These are phyloP conservation scores for Myrmaecium sp. DNA, from an alignment of 2,329 filamentous ascomycete genomes.

Conservation along the genomic window DNA sequence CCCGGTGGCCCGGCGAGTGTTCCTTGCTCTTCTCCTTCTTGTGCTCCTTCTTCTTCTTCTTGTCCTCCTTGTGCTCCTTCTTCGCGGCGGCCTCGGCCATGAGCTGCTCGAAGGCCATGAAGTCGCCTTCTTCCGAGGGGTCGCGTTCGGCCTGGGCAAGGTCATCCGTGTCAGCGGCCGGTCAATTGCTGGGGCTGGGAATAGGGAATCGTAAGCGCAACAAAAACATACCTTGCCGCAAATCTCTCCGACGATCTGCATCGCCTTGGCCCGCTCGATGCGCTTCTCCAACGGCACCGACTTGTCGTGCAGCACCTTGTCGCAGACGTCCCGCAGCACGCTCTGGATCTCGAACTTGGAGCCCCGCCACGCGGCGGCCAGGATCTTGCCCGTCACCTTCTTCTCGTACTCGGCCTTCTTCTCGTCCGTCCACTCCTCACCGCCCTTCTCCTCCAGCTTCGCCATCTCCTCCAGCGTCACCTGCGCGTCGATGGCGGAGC, in stretches of 20 bases:
- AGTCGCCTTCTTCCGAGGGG: conserved; percentile 93
- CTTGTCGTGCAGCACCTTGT: conserved; percentile 64
- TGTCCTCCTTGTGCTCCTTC: conserved; percentile 68
- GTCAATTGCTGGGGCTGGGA: background rate
- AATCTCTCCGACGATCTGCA: conserved; percentile 77
- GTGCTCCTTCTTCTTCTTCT: conserved; percentile 39
- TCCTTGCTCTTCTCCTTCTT: conserved; percentile 15
- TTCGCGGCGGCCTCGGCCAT: conserved; percentile 93
- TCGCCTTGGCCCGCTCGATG: conserved; percentile 74
- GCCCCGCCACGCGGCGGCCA: conserved; percentile 89
- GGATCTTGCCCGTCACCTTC: conserved; percentile 90
- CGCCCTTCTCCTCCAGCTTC: conserved; percentile 81
- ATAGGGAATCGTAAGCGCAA: background rate
- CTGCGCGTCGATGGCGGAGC: conserved; percentile 88
- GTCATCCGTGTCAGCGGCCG: background rate
- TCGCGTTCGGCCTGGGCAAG: conserved; percentile 57
- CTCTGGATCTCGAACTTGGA: conserved; percentile 97
- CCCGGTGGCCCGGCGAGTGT: background rate
- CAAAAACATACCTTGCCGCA: conserved; percentile 55
- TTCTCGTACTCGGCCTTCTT: conserved; percentile 91
- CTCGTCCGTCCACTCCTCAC: conserved; percentile 97
- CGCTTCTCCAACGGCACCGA: conserved; percentile 70
- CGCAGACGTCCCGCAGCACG: conserved; percentile 86
- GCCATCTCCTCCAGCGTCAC: conserved; percentile 99
- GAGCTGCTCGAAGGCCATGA: conserved; percentile 95